These are phyloP conservation scores for Kazachstania taianensis DNA, from an alignment of 805 yeast species.

Conservation along the genomic window DNA sequence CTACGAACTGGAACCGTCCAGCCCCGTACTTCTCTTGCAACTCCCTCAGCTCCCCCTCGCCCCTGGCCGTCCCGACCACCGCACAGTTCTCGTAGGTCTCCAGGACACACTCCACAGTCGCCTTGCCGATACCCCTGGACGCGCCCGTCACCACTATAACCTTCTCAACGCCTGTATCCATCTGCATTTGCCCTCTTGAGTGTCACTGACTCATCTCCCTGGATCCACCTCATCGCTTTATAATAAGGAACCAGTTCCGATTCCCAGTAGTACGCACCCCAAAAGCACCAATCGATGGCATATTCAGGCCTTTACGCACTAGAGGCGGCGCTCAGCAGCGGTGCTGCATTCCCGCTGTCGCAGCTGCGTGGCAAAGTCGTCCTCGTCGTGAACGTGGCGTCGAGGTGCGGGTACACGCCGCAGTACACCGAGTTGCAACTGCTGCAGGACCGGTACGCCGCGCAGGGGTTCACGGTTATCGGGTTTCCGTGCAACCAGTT, in stretches of 20 bases:
- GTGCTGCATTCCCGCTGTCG: slow-evolving; percentile 47
- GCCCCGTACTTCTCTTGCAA: slow-evolving; percentile 38
- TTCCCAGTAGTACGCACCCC: too few relatives aligned
- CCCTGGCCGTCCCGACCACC: slow-evolving; percentile 56
- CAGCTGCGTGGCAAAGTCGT: slow-evolving; percentile 72
- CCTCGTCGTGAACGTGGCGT: slow-evolving; percentile 78
- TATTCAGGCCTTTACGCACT: not conserved
- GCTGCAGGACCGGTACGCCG: slow-evolving; percentile 53
- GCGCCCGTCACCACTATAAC: slow-evolving; percentile 51
- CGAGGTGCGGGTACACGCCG: slow-evolving; percentile 72
- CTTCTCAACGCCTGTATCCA: slow-evolving; percentile 11
- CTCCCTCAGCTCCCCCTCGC: slow-evolving; percentile 37
- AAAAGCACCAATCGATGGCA: too few relatives aligned
- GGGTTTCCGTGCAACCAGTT: slow-evolving; percentile 94
- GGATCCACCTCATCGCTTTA: too few relatives aligned
- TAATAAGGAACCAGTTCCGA: too few relatives aligned
- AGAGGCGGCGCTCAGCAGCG: slow-evolving; percentile 21
- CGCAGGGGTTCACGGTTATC: slow-evolving; percentile 52
- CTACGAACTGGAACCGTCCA: slow-evolving; percentile 38
- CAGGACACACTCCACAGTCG: slow-evolving; percentile 48
- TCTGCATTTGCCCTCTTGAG: not conserved
- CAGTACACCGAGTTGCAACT: slow-evolving; percentile 67
- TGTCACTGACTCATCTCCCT: too few relatives aligned
- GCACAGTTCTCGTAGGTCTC: slow-evolving; percentile 36
- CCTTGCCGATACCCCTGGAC: slow-evolving; percentile 72